Base-by-base conservation (phyloP, 495 filamentous ascomycete genomes). In the Wilcoxina mikolae region DNA sequence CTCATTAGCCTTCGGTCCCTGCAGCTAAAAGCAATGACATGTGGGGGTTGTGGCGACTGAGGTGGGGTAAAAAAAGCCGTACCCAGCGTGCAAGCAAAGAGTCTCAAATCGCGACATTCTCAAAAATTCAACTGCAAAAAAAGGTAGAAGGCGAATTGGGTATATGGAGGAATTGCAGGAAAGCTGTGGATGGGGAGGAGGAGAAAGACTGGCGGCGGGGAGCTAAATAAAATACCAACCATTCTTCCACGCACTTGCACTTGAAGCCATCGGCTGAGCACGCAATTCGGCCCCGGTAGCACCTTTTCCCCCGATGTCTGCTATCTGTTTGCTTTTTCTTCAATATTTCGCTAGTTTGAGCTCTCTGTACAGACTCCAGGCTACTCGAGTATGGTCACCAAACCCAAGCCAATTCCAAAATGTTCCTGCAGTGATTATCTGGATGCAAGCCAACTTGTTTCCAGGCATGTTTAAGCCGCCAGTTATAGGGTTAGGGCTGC, bases 41-140 rank as follows among this genome's bases (percentile, higher is more conserved):
- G 17, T 9, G 10, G 39, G 7, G 17, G 39, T 43, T 9, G 39
- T 31, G 51, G 22, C 23, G 27, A 49, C 55, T 23, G 25, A 38
- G 1, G 15, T 41, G 39, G 27, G 11, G 45, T 9, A 48, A 25
- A 55, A 55, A 23, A 15, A 38, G 15, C 65, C 74, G 47, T 79
- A 91, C 87, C 90, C 90, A 67, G 89, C 91, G 69, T 98, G 91
- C 58, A 98, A 77, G 73, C 95, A 93, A 65, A 95, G 82, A 51
- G 91, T 95, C 76, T 95, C 91, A 60, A 98, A 98, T 4, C 57
- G 60, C 41, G 63, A 66, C 64, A 66, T 66, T 26, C 23, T 31
- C 9, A 4, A 10, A 49, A 5, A 29, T 49, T 25, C 23, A 28
- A 28, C 11, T 49, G 45, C 4, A 49, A 7, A 4, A 12, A 31